Conservation (phyloP, 352 stramenopile species). For the Thraustochytrium sp. region DNA sequence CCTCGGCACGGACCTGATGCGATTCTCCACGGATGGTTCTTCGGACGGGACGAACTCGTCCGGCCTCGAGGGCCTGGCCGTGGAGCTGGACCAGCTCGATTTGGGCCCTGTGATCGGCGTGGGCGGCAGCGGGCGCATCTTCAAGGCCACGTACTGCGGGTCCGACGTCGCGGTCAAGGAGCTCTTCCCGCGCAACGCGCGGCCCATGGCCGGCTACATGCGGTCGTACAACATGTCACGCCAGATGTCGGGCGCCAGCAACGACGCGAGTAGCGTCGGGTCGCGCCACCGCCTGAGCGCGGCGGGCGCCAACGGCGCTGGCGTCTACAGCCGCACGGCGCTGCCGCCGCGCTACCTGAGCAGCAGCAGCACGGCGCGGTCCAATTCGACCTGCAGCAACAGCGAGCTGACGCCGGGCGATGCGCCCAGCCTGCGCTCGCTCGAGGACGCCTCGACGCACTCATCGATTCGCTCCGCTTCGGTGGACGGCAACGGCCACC, state of each 20-base stretch:
- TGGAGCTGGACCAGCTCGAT: constrained; percentile 1
- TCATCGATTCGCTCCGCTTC: neutral
- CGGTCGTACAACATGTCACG: neutral
- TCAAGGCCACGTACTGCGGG: constrained; percentile 25
- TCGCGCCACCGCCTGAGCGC: neutral
- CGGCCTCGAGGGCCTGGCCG: neutral
- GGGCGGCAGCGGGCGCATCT: constrained; percentile 32
- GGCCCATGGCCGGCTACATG: neutral
- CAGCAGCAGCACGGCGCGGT: neutral
- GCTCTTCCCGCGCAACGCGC: neutral
- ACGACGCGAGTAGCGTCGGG: neutral
- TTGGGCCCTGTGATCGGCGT: constrained; percentile 16
- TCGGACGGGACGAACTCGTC: neutral
- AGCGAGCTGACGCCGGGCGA: neutral
- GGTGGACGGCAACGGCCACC: too few relatives aligned
- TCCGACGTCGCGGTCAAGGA: constrained; percentile 42
- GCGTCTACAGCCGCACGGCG: neutral
- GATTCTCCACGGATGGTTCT: neutral
- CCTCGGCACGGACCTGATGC: neutral
- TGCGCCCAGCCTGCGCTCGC: too few relatives aligned
- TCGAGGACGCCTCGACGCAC: neutral
- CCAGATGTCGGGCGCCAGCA: neutral
- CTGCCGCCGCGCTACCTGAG: neutral
- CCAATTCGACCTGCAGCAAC: neutral
- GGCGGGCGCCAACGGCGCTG: too few relatives aligned